phyloP scores from a whole-genome alignment of 164 flowering plant species.

The Magnolia officinalis region DNA sequence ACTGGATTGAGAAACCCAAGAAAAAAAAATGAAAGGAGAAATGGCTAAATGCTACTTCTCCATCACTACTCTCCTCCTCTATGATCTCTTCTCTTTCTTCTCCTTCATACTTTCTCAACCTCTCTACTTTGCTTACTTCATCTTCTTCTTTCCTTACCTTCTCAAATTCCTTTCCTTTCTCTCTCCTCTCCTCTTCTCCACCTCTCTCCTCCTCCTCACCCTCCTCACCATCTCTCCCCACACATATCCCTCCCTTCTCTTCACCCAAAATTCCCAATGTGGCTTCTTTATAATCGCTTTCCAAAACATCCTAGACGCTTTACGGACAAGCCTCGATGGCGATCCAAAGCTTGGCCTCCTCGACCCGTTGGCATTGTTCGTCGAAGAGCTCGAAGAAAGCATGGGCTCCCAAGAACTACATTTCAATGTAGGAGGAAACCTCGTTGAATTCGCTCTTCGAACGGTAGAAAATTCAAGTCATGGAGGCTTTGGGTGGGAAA shows the following conservation, averaged over 20 bases:
- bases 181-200: constrained; percentile 77
- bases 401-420: not conserved
- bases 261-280: constrained; percentile 17
- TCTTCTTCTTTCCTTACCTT: constrained; percentile 78
- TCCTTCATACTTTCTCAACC: constrained; percentile 59
- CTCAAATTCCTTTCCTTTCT: constrained; percentile 62
- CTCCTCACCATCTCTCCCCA: constrained; percentile 34
- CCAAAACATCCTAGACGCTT: constrained; percentile 13
- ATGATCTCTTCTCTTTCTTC: constrained; percentile 33
- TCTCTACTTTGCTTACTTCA: constrained; percentile 62
- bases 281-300: constrained; percentile 25
- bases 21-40: constrained; percentile 11
- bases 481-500: not conserved
- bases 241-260: too few species aligned
- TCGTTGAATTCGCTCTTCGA: not conserved
- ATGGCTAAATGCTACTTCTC: constrained; percentile 36
- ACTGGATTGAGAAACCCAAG: not conserved
- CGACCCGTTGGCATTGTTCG: not conserved
- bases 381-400: not conserved
- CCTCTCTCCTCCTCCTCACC: constrained; percentile 52
- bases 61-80: constrained; percentile 31
- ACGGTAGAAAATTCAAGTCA: not conserved
- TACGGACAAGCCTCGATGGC: constrained; percentile 19
- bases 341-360: constrained; percentile 11
- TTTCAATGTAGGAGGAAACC: not conserved